Evolutionary conservation across 768 basidiomycete species (phyloP), one percentile per base, ranked within the genome.

Genomic region (Amanita muscaria): DNA sequence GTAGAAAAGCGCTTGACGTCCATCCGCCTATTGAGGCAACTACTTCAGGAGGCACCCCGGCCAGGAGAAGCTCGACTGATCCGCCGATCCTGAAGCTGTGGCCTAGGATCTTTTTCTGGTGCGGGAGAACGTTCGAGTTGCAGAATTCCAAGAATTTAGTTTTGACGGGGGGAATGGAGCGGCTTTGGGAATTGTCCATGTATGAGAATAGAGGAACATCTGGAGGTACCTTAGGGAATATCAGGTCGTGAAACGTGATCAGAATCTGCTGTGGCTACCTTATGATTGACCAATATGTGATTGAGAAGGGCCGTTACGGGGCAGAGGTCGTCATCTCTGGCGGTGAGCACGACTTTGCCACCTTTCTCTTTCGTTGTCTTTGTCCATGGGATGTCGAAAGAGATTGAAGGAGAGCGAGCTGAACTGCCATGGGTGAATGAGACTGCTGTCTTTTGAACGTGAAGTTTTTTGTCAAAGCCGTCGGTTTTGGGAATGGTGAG

Each of bases 11-110:
- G 1, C 57, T 46, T 1, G 63, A 65, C 0, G 57, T 53, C 64
- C 61, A 65, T 1, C 53, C 42, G 0, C 64, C 61, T 14, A 57
- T 53, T 0, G n/a, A n/a, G n/a, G n/a, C n/a, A n/a, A n/a, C n/a
- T n/a, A n/a, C n/a, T n/a, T n/a, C n/a, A n/a, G n/a, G 51, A 46
- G 3, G 58, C 57, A 65, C 56, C 0, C 60, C 55, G 0, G 45
- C 25, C 0, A 58, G 23, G 0, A 64, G 50, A 1, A 60, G 38
- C 22, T 56, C 51, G 0, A 58, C 56, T 0, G 61, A 57, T 1
- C 64, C 59, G 0, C 64, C 63, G 23, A 65, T 64, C 1, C 54
- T 46, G 43, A 63, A 64, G 46, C 54, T 54, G 39, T 59, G 59
- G 0, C 46, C 34, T 9, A 56, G 30, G 7, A 46, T n/a, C n/a